Conservation (phyloP, 2,329 filamentous ascomycete species). For the Diaporthe velutina region DNA sequence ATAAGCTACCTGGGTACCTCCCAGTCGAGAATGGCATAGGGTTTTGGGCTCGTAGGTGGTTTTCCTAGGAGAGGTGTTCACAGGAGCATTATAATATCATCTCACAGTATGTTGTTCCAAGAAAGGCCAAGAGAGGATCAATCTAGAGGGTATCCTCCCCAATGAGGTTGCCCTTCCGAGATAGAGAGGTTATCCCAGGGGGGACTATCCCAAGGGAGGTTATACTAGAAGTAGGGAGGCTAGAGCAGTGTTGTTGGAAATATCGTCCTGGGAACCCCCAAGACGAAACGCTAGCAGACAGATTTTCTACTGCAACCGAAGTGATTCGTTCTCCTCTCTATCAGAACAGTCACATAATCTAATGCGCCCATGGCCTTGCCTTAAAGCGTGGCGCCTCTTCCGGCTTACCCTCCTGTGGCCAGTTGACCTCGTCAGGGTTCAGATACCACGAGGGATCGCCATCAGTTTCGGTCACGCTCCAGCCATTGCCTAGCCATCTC, state of each 20-base stretch:
- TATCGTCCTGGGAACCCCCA: too few species aligned
- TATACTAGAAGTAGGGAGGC: too few species aligned
- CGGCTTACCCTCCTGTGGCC: slow-evolving; percentile 51
- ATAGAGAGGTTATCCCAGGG: too few species aligned
- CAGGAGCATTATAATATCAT: too few species aligned
- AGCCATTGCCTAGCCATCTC: slow-evolving; percentile 58
- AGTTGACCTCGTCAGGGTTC: slow-evolving; percentile 52
- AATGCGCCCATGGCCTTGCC: slow-evolving; percentile 53
- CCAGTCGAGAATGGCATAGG: background rate
- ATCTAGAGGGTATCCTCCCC: too few species aligned
- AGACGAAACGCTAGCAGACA: background rate
- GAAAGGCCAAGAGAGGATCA: too few species aligned
- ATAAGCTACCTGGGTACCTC: background rate
- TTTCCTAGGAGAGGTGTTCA: too few species aligned
- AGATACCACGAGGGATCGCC: slow-evolving; percentile 57
- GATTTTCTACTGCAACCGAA: background rate
- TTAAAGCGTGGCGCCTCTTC: slow-evolving; percentile 53
- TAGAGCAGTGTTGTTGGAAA: too few species aligned
- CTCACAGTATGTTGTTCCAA: too few species aligned
- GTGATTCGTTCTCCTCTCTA: background rate
- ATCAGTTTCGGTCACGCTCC: slow-evolving; percentile 52
- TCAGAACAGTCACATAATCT: background rate
- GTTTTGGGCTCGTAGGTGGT: too few species aligned
- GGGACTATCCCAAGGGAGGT: too few species aligned
- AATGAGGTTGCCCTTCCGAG: too few species aligned